These are phyloP conservation scores for Pugionium dolabratum DNA, from an alignment of 345 rosid genomes.

Conservation along the genomic window DNA sequence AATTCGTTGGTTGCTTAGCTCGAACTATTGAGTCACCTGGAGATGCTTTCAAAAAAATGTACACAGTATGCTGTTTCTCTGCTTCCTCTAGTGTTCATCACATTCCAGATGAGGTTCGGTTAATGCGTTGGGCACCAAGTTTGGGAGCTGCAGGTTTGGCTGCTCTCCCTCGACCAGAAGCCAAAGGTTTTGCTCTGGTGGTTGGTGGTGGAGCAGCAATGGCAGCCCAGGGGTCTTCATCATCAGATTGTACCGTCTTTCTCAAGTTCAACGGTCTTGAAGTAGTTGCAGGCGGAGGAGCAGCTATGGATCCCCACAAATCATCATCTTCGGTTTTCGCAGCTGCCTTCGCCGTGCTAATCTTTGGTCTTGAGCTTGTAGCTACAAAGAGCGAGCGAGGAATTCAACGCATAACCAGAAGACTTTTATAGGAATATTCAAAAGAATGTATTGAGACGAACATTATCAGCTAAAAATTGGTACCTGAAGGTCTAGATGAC, in stretches of 20 bases:
- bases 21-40: conserved; percentile 35
- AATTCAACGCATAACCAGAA: not conserved
- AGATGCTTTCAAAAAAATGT: conserved; percentile 46
- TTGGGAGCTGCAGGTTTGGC: conserved; percentile 65
- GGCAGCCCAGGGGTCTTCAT: conserved; percentile 93
- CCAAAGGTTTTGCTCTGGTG: conserved; percentile 69
- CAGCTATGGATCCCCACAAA: conserved; percentile 95
- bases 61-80: conserved; percentile 42
- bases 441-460: conserved; percentile 19
- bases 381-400: conserved; percentile 42
- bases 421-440: not conserved
- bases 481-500: conserved; percentile 76
- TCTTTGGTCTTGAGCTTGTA: conserved; percentile 61
- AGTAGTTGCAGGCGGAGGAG: conserved; percentile 67
- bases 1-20: conserved; percentile 29
- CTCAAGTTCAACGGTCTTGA: conserved; percentile 71
- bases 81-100: conserved; percentile 37
- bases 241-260: conserved; percentile 49
- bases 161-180: conserved; percentile 76
- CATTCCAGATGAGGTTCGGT: conserved; percentile 75
- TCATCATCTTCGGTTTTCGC: conserved; percentile 72
- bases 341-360: conserved; percentile 43
- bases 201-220: conserved; percentile 95
- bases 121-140: conserved; percentile 92
- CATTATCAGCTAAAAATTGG: conserved; percentile 12